Base-by-base conservation (phyloP, 2,329 filamentous ascomycete species). In the Hymenoscyphus fraxineus region DNA sequence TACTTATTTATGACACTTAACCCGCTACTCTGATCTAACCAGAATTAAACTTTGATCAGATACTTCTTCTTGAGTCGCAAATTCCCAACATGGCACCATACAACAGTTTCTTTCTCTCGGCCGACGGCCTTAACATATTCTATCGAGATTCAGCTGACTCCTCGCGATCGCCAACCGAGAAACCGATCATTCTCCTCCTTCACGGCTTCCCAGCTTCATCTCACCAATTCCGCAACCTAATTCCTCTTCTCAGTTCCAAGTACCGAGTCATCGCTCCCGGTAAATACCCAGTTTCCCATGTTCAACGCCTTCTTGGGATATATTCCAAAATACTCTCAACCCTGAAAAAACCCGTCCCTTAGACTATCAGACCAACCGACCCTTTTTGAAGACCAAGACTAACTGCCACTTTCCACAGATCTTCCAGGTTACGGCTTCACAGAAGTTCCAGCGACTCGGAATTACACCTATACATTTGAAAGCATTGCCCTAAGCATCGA, bases 341-440 rank as follows among this genome's bases (percentile, higher is more conserved):
- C 35, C 9, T 27, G 2, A 27, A 27, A 27, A 27, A 3, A 27
- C 27, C 2, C 1, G 27, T 27, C 27, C 3, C 1, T 27, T 27
- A 27, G 27, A 27, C 27, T 27, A 27, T 3, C 27, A 27, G 27
- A 35, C 35, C 4, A 35, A 35, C 35, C 7, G 35, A 3, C 35
- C 9, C 9, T 5, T 10, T 5, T 35, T 35, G 6, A 35, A 35
- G 35, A 35, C 6, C 35, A 10, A 35, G 9, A 35, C 35, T 35
- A 35, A 35, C 4, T 35, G 6, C 35, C 35, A 35, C 35, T 35
- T 35, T 10, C 2, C 2, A 35, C 6, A 0, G 85, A 88, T 71
- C 77, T 87, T 2, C 85, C 85, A 1, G 84, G 83, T 74, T 88
- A 81, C 68, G 85, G 85, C 60, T 85, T 86, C 74, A 87, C 85